Conservation (phyloP, 306 rosid genomes). For the Benincasa hispida region DNA sequence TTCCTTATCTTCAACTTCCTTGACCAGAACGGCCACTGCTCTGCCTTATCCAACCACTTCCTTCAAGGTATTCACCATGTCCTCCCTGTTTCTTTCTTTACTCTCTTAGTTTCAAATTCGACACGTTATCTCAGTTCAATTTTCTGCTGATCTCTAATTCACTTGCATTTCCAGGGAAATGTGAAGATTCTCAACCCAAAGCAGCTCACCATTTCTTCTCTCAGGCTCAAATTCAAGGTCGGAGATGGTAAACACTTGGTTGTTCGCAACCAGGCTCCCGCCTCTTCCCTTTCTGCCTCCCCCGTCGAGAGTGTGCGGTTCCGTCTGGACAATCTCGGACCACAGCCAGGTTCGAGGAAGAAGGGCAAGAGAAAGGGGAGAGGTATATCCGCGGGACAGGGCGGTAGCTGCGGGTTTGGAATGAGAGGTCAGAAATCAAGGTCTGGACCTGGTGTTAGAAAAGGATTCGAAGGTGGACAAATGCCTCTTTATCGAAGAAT, state of each 20-base stretch:
- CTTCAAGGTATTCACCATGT: constrained; percentile 40
- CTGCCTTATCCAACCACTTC: constrained; percentile 33
- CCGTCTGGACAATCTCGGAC: constrained; percentile 79
- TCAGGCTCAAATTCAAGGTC: constrained; percentile 12
- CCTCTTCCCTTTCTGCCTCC: constrained; percentile 13
- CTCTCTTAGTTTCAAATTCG: not conserved
- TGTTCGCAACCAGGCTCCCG: constrained; percentile 25
- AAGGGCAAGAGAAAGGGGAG: constrained; percentile 81
- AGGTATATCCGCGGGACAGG: constrained; percentile 92
- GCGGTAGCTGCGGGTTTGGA: constrained; percentile 95
- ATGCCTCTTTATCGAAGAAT: constrained; percentile 90
- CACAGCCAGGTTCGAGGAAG: constrained; percentile 88
- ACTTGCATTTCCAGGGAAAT: constrained; percentile 38
- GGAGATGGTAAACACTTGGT: constrained; percentile 16
- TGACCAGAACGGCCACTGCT: constrained; percentile 9
- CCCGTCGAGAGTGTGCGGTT: constrained; percentile 28
- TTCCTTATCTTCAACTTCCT: constrained; percentile 24
- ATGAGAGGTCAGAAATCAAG: constrained; percentile 98
- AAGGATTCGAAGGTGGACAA: constrained; percentile 93
- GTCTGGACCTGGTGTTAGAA: constrained; percentile 78
- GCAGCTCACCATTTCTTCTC: constrained; percentile 17
- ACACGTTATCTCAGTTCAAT: not conserved
- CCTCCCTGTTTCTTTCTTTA: not conserved
- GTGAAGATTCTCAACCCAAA: constrained; percentile 27
- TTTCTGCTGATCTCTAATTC: not conserved